phyloP scores from a whole-genome alignment of 768 basidiomycete species.

The Leucocoprinus sp. region DNA sequence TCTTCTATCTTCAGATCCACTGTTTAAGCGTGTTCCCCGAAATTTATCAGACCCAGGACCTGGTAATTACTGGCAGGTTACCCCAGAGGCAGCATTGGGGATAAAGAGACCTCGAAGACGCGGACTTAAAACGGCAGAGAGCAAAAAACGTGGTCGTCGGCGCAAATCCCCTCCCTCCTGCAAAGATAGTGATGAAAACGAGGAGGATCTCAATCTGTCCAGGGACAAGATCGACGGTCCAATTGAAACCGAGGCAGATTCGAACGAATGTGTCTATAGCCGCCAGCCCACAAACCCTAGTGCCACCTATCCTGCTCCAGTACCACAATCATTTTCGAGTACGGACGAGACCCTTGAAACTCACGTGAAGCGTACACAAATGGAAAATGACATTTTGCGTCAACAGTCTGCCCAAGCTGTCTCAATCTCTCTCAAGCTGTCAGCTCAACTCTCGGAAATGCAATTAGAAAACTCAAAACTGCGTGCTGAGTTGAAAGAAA shows the following conservation, averaged over 20 bases:
- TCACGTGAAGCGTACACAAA: slow-evolving; percentile 53
- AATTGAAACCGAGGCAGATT: slow-evolving; percentile 65
- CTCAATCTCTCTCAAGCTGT: slow-evolving; percentile 52
- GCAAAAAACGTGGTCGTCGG: slow-evolving; percentile 8
- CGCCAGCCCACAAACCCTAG: not conserved
- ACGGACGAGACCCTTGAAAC: slow-evolving; percentile 30
- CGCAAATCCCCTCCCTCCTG: slow-evolving; percentile 12
- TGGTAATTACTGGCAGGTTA: slow-evolving; percentile 89
- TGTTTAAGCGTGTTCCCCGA: slow-evolving; percentile 76
- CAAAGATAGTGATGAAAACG: slow-evolving; percentile 35
- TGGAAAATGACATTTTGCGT: slow-evolving; percentile 56
- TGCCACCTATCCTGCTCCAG: slow-evolving; percentile 13
- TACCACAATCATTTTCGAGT: slow-evolving; percentile 27
- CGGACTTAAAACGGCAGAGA: slow-evolving; percentile 32
- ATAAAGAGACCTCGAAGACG: slow-evolving; percentile 82
- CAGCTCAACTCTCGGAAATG: slow-evolving; percentile 62
- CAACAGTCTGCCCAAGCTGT: slow-evolving; percentile 64
- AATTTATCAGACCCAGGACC: slow-evolving; percentile 82
- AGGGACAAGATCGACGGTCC: slow-evolving; percentile 38
- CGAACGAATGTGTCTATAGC: slow-evolving; percentile 17
- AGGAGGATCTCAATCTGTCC: slow-evolving; percentile 24
- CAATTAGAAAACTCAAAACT: slow-evolving; percentile 53
- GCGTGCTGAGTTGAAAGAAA: slow-evolving; percentile 42
- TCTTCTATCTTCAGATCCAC: slow-evolving; percentile 72
- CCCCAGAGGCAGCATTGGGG: slow-evolving; percentile 74